Evolutionary conservation across 768 basidiomycete genomes (phyloP), one percentile per base, ranked within the genome.

Genomic region (Gyrodon lividus): DNA sequence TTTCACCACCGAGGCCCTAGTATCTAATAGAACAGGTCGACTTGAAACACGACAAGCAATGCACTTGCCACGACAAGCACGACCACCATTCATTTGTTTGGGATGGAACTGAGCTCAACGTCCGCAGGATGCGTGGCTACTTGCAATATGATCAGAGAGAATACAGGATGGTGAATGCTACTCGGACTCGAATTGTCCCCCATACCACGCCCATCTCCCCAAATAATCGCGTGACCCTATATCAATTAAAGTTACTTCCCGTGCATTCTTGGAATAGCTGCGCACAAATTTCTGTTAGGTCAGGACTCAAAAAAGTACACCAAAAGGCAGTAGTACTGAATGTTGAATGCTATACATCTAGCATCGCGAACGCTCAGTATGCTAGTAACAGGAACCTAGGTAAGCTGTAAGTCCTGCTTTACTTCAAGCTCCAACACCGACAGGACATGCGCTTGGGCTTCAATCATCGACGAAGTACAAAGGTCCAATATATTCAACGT

Each of bases 1-100:
- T 87, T 44, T 79, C 74, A 60, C 24, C n/a, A 26, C 7, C 86
- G 83, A n/a, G n/a, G n/a, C n/a, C 87, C 87, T 37, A 88, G 70
- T 28, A 87, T 86, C 85, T 89, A 26, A 4, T 26, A 26, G 24
- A 26, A 26, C 24, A 26, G 7, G 24, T 26, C 24, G 7, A 26
- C 24, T 26, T 26, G 24, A 7, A 7, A 26, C 24, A 26, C 7
- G 4, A 7, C 4, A 26, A 26, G 24, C 4, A 26, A 26, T 26
- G 24, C 24, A 26, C 24, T 26, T 26, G 4, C 24, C 31, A 51
- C 44, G 8, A 33, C 48, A 9, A n/a, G n/a, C n/a, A n/a, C n/a
- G n/a, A n/a, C n/a, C n/a, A n/a, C n/a, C n/a, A n/a, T n/a, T n/a
- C n/a, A n/a, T n/a, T n/a, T n/a, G n/a, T n/a, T n/a, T n/a, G n/a